phyloP scores from a whole-genome alignment of 2,329 filamentous ascomycete species.

The Pseudogymnoascus sp. region DNA sequence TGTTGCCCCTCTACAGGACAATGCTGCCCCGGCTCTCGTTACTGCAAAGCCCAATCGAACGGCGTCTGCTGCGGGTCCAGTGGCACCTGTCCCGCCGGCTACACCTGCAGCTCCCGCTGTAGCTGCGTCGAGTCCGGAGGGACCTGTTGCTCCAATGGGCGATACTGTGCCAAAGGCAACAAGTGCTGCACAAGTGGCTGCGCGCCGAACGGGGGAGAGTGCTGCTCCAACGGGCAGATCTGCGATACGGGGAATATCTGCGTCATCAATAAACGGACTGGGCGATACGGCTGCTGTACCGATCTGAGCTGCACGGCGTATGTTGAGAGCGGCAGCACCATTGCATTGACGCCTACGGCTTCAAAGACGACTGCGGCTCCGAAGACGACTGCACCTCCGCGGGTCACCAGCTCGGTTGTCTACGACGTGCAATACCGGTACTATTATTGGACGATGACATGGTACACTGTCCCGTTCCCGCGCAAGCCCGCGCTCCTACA shows the following conservation, averaged over 20 bases:
- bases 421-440: neutral
- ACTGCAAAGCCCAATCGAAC: neutral
- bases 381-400: neutral
- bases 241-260: neutral
- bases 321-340: neutral
- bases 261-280: neutral
- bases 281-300: neutral
- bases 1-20: neutral
- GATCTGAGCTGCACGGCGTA: slow-evolving; percentile 6
- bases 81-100: neutral
- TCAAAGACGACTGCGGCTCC: neutral
- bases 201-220: neutral
- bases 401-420: neutral
- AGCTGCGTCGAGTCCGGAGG: neutral
- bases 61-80: neutral
- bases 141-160: neutral
- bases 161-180: neutral
- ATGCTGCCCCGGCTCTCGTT: neutral
- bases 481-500: neutral
- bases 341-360: neutral
- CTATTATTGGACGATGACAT: neutral
- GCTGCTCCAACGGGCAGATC: neutral
- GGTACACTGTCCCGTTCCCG: neutral
- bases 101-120: neutral
- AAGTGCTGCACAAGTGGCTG: neutral